phyloP scores from a whole-genome alignment of 331 rosid species.

The Malus hybrid region DNA sequence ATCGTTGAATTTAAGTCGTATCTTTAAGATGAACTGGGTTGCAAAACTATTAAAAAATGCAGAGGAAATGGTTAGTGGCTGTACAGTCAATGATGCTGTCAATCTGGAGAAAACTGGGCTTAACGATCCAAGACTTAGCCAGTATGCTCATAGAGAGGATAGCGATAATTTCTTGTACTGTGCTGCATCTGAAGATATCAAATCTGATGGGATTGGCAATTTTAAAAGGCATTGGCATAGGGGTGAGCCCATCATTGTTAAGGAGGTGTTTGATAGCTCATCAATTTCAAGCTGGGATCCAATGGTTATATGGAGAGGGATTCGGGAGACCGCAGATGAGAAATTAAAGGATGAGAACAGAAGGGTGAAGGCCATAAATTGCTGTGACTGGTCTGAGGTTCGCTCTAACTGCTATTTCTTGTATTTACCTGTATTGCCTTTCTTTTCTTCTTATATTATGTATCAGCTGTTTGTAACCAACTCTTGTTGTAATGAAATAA shows the following conservation, averaged over 20 bases:
- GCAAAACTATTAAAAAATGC: conserved; percentile 94
- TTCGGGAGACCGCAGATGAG: conserved; percentile 70
- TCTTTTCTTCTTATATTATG: conserved; percentile 8
- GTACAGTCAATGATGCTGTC: conserved; percentile 39
- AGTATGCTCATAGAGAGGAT: conserved; percentile 53
- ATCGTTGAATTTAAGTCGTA: conserved; percentile 69
- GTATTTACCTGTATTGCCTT: neutral
- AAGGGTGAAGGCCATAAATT: conserved; percentile 73
- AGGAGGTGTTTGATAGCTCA: conserved; percentile 76
- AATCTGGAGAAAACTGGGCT: conserved; percentile 25
- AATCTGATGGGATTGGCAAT: conserved; percentile 54
- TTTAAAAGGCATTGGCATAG: conserved; percentile 86
- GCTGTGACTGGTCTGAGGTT: conserved; percentile 89
- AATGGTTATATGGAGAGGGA: conserved; percentile 68
- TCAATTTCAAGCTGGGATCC: conserved; percentile 87
- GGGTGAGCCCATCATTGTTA: conserved; percentile 78
- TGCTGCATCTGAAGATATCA: conserved; percentile 68
- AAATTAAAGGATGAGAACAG: conserved; percentile 63
- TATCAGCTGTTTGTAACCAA: conserved; percentile 5
- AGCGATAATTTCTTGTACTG: conserved; percentile 55
- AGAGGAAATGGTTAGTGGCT: conserved; percentile 97
- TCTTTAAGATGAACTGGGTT: conserved; percentile 99
- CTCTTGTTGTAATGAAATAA: conserved; percentile 2
- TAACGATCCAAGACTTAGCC: conserved; percentile 39
- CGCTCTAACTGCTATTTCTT: conserved; percentile 1